Evolutionary conservation across 148 eudicot genomes (phyloP).

Genomic region (Chenopodium formosanum): DNA sequence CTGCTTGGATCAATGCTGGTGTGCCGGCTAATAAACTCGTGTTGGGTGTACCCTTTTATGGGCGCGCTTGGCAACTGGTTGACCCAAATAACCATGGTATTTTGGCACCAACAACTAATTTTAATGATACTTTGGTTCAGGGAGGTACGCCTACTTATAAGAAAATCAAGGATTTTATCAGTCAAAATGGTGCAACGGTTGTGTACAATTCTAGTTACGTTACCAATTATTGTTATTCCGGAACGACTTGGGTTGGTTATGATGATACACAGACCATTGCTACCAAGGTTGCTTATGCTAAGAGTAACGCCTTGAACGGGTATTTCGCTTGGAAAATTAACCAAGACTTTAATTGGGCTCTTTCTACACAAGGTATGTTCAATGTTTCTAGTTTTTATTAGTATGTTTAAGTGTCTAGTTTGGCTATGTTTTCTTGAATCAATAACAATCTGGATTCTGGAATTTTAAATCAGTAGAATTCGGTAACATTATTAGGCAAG

Average conservation of each 20-base stretch:
- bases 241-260: conserved; percentile 59
- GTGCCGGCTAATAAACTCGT: background rate
- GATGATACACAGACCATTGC: conserved; percentile 46
- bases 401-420: too few species aligned
- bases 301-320: conserved; percentile 40
- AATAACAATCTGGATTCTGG: too few species aligned
- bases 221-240: conserved; percentile 48
- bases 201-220: conserved; percentile 38
- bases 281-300: conserved; percentile 50
- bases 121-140: conserved; percentile 14
- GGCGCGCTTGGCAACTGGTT: background rate
- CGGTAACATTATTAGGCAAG: too few species aligned
- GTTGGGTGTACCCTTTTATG: background rate
- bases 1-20: background rate
- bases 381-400: too few species aligned
- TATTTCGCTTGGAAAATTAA: conserved; percentile 59
- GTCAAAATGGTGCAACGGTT: conserved; percentile 25
- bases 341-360: conserved; percentile 46
- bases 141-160: conserved; percentile 25
- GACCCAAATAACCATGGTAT: conserved; percentile 13
- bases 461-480: too few species aligned
- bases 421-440: too few species aligned
- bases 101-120: conserved; percentile 20
- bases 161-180: conserved; percentile 30
- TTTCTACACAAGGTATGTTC: conserved; percentile 45